These are phyloP conservation scores for Cladosporium sp. DNA, from an alignment of 2,329 filamentous ascomycete genomes.

Conservation along the genomic window DNA sequence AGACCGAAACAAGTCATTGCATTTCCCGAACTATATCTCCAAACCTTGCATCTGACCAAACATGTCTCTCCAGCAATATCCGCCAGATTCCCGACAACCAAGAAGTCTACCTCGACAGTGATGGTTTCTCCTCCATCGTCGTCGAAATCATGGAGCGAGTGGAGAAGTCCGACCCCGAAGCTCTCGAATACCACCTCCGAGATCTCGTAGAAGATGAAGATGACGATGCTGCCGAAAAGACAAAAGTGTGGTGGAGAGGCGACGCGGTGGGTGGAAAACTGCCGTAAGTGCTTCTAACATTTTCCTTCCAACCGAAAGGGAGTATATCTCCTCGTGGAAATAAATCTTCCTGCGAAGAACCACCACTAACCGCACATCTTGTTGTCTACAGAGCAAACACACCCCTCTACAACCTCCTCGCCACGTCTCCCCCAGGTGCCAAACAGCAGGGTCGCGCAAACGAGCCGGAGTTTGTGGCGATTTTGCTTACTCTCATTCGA, in stretches of 20 bases:
- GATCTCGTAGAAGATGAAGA: constrained; percentile 40
- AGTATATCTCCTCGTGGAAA: not conserved
- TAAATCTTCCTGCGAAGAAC: too few species aligned
- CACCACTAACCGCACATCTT: not conserved
- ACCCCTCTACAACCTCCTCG: constrained; percentile 66
- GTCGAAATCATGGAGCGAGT: constrained; percentile 87
- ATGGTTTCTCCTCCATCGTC: constrained; percentile 81
- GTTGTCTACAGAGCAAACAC: constrained; percentile 46
- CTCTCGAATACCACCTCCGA: constrained; percentile 49
- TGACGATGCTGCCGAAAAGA: constrained; percentile 30
- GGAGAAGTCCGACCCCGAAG: constrained; percentile 64
- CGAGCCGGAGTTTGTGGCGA: constrained; percentile 53
- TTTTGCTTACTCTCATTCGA: constrained; percentile 72
- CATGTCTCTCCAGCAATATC: constrained; percentile 51
- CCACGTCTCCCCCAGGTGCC: constrained; percentile 46
- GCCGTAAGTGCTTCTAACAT: constrained; percentile 29
- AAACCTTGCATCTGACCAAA: not conserved
- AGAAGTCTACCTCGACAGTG: constrained; percentile 82
- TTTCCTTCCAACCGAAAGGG: not conserved
- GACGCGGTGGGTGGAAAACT: constrained; percentile 31
- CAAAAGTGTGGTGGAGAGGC: constrained; percentile 32
- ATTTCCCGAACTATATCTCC: too few species aligned
- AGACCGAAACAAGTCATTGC: not conserved
- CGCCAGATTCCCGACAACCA: constrained; percentile 81
- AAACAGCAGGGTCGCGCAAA: constrained; percentile 43